phyloP scores from a whole-genome alignment of 495 filamentous ascomycete species.

The Glutinoglossum americanum region DNA sequence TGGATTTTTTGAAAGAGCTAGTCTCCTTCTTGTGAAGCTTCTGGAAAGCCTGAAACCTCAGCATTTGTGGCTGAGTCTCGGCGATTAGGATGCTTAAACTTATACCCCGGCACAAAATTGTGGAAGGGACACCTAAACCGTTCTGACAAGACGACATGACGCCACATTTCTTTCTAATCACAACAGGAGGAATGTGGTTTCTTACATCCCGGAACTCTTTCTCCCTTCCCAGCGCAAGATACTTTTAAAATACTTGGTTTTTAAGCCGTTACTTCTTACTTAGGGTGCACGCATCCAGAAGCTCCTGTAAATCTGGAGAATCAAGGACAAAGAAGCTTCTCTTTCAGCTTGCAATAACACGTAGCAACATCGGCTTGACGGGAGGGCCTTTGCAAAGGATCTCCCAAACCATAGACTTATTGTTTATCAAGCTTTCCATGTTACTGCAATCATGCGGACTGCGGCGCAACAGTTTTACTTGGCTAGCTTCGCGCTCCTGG shows the following conservation, averaged over 20 bases:
- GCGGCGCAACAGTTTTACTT: constrained; percentile 50
- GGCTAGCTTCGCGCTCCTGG: constrained; percentile 52
- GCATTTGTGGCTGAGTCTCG: too few species aligned
- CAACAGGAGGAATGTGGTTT: background rate
- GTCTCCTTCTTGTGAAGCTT: too few species aligned
- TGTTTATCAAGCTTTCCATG: background rate
- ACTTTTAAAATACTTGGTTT: background rate
- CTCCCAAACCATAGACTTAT: background rate
- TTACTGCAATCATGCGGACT: constrained; percentile 35
- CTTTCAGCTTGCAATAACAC: background rate
- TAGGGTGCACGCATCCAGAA: too few species aligned
- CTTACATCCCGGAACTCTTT: too few species aligned
- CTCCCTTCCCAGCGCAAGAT: too few species aligned
- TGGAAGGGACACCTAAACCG: background rate
- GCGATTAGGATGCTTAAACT: too few species aligned
- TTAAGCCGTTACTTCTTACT: background rate
- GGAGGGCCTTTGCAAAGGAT: background rate
- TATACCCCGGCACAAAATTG: background rate
- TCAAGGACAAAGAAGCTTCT: background rate
- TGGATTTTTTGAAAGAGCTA: background rate
- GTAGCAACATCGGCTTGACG: background rate
- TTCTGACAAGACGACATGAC: background rate
- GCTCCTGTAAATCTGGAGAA: too few species aligned
- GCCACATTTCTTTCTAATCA: background rate
- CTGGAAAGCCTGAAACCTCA: too few species aligned